Percentiles rank a stretch among this genome's conserved stretches.
Conservation (phyloP, 768 basidiomycete genomes). For the Exidia glandulosa region DNA sequence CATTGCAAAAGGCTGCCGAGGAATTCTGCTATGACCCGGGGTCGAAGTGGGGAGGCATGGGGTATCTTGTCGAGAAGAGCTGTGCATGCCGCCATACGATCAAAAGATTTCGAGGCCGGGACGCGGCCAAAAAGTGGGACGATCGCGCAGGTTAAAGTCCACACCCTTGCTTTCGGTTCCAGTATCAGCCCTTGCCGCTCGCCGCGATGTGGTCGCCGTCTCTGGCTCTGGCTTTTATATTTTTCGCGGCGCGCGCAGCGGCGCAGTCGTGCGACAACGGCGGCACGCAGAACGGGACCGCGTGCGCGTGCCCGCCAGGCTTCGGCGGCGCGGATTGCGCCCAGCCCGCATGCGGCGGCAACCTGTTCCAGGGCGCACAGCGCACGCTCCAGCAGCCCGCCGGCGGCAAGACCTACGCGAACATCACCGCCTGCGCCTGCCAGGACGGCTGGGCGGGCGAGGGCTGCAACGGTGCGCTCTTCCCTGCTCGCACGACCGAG, state of each 20-base stretch:
- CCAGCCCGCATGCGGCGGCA: conserved; percentile 67
- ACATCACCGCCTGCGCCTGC: conserved; percentile 67
- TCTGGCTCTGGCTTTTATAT: background rate
- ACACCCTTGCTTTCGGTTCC: too few relatives aligned
- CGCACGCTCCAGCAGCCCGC: conserved; percentile 38
- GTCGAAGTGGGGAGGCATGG: too few relatives aligned
- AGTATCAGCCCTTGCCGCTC: background rate
- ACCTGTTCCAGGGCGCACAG: conserved; percentile 59
- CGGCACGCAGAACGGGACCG: conserved; percentile 42
- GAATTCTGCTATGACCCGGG: too few relatives aligned
- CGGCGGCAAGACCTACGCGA: conserved; percentile 36
- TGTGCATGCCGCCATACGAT: too few relatives aligned
- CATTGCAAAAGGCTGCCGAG: too few relatives aligned
- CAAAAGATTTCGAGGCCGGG: too few relatives aligned
- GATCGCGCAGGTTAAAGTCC: too few relatives aligned
- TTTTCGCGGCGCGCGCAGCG: background rate
- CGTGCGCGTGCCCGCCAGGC: conserved; percentile 71
- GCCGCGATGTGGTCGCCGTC: background rate
- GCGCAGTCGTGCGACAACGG: conserved; percentile 53
- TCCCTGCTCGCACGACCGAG: background rate
- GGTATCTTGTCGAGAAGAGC: too few relatives aligned
- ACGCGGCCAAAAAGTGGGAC: too few relatives aligned
- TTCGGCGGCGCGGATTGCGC: conserved; percentile 66
- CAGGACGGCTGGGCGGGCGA: conserved; percentile 63
- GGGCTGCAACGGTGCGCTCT: conserved; percentile 47